Evolutionary conservation across 208 protist genomes (phyloP).

Genomic region (Trypanosomatidae sp.): DNA sequence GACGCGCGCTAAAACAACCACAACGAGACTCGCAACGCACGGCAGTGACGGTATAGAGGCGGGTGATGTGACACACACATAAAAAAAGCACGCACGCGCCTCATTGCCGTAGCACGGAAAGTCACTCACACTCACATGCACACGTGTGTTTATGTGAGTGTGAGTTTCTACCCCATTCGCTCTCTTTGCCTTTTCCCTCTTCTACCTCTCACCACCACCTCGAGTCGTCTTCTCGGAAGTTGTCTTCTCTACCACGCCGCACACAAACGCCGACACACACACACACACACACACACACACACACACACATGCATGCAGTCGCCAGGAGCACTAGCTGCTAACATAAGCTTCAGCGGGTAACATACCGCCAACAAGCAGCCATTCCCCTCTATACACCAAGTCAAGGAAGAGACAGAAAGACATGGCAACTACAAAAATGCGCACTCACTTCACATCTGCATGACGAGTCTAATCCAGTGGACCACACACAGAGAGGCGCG

Average conservation of each 20-base stretch:
- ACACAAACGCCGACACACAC: not conserved
- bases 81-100: not conserved
- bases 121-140: not conserved
- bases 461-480: not conserved
- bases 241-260: not conserved
- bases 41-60: not conserved
- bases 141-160: not conserved
- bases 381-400: not conserved
- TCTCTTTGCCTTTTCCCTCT: not conserved
- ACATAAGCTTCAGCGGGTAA: not conserved
- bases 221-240: too few relatives aligned
- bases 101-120: too few relatives aligned
- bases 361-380: not conserved
- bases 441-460: not conserved
- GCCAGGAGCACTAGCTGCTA: too few relatives aligned
- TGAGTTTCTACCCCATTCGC: not conserved
- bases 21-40: not conserved
- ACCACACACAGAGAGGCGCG: not conserved
- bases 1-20: not conserved
- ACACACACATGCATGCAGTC: conserved; percentile 3
- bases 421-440: not conserved
- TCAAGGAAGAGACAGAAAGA: not conserved
- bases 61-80: not conserved
- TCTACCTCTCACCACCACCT: not conserved
- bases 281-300: conserved; percentile 14